Evolutionary conservation across 1,284 basidiomycete genomes (phyloP).

Genomic region (Tilletiopsis washingtonensis): DNA sequence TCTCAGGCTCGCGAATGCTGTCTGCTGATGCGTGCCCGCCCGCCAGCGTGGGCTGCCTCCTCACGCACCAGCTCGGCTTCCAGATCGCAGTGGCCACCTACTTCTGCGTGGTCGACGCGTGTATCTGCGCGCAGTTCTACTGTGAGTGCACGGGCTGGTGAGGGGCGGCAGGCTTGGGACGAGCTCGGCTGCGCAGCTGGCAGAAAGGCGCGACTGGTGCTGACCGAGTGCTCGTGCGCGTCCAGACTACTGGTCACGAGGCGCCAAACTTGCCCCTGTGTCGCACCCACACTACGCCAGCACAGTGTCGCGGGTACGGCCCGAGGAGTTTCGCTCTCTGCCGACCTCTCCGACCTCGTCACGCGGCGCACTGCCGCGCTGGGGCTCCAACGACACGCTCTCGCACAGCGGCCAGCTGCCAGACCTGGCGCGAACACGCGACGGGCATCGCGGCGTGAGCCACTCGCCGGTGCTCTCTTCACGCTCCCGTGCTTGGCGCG

Average conservation of each 20-base stretch:
- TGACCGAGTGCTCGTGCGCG: too few species aligned
- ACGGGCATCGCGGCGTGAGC: too few species aligned
- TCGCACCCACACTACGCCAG: not conserved
- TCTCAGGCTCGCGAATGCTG: too few species aligned
- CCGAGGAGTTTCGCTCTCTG: not conserved
- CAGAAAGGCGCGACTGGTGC: too few species aligned
- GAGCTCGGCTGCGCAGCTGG: too few species aligned
- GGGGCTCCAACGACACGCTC: too few species aligned
- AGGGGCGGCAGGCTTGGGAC: too few species aligned
- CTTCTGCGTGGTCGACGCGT: conserved; percentile 37
- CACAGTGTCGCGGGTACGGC: not conserved
- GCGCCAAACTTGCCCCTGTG: not conserved
- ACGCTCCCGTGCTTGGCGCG: too few species aligned
- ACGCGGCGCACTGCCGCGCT: too few species aligned
- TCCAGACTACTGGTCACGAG: conserved; percentile 3
- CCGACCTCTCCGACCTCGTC: not conserved
- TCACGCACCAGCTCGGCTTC: conserved; percentile 41
- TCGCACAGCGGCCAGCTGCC: too few species aligned
- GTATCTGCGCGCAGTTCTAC: conserved; percentile 26
- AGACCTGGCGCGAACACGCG: too few species aligned
- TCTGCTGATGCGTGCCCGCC: not conserved
- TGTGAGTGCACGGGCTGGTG: not conserved
- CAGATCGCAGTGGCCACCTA: conserved; percentile 40
- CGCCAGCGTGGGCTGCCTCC: conserved; percentile 22
- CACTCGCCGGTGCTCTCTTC: too few species aligned